These are phyloP conservation scores for Trichoderma pleuroti DNA, from an alignment of 2,329 filamentous ascomycete species.

Conservation along the genomic window DNA sequence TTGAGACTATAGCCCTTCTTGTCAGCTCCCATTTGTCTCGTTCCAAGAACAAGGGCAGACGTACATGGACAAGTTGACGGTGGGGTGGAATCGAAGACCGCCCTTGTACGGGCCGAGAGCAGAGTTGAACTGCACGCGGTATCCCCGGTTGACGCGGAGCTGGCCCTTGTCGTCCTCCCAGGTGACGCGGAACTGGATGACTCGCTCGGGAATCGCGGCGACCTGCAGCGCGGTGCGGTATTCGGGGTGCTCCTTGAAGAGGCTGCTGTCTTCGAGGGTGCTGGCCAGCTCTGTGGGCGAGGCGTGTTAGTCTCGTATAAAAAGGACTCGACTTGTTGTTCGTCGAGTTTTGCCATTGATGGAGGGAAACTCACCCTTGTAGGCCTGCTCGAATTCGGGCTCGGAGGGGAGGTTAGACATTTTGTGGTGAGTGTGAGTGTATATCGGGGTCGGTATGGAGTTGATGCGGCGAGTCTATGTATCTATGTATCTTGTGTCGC, in stretches of 20 bases:
- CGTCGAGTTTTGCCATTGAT: not conserved
- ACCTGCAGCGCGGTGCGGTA: conserved; percentile 88
- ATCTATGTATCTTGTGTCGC: not conserved
- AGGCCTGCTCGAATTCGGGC: conserved; percentile 98
- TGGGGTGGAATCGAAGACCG: conserved; percentile 89
- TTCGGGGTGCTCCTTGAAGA: conserved; percentile 92
- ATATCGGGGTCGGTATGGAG: not conserved
- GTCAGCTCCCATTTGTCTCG: not conserved
- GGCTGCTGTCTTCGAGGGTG: conserved; percentile 87
- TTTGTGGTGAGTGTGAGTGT: conserved; percentile 24
- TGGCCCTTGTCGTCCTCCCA: conserved; percentile 94
- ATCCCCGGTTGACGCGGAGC: conserved; percentile 89
- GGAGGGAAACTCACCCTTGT: conserved; percentile 66
- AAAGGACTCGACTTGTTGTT: not conserved
- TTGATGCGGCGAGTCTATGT: not conserved
- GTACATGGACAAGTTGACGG: conserved; percentile 69
- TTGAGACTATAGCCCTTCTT: conserved; percentile 57
- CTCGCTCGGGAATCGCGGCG: conserved; percentile 84
- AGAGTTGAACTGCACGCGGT: conserved; percentile 97
- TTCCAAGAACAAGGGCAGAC: conserved; percentile 14
- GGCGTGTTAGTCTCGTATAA: not conserved
- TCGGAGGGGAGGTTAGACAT: conserved; percentile 85
- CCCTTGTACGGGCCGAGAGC: conserved; percentile 98
- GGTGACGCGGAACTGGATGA: conserved; percentile 95
- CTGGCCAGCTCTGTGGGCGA: conserved; percentile 73